phyloP scores from a whole-genome alignment of 2,329 filamentous ascomycete species.

The Epichloe gansuensis region DNA sequence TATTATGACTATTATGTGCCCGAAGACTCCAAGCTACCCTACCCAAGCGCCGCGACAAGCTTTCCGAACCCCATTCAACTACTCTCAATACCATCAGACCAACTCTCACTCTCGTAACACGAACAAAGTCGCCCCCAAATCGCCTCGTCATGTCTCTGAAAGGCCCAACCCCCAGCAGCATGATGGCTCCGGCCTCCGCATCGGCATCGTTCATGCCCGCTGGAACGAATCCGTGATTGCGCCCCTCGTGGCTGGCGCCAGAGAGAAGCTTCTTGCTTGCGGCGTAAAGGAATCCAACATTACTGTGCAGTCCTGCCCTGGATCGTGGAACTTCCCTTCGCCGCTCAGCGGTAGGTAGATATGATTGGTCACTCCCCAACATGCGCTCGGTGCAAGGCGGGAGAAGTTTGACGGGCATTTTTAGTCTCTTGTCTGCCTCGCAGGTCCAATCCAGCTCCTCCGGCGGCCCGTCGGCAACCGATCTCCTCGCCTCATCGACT shows the following conservation, averaged over 20 bases:
- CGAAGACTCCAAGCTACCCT: no score
- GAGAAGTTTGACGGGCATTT: background rate
- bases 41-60: no score
- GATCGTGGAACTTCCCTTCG: constrained; percentile 90
- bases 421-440: constrained; percentile 70
- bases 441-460: constrained; percentile 66
- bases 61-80: background rate
- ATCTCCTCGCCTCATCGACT: constrained; percentile 59
- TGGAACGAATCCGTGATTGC: constrained; percentile 90
- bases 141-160: constrained; percentile 34
- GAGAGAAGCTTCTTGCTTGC: constrained; percentile 60
- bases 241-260: constrained; percentile 68
- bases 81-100: background rate
- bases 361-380: constrained; percentile 2
- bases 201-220: constrained; percentile 90
- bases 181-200: constrained; percentile 63
- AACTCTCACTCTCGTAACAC: background rate
- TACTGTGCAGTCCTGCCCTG: constrained; percentile 77
- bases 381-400: no score
- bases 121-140: background rate
- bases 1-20: no score
- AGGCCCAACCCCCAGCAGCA: constrained; percentile 44
- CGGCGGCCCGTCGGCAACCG: constrained; percentile 54
- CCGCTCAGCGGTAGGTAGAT: constrained; percentile 58
- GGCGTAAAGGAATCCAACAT: constrained; percentile 86